Evolutionary conservation across 1,284 basidiomycete genomes (phyloP).

Genomic region (Ganoderma resinaceum): DNA sequence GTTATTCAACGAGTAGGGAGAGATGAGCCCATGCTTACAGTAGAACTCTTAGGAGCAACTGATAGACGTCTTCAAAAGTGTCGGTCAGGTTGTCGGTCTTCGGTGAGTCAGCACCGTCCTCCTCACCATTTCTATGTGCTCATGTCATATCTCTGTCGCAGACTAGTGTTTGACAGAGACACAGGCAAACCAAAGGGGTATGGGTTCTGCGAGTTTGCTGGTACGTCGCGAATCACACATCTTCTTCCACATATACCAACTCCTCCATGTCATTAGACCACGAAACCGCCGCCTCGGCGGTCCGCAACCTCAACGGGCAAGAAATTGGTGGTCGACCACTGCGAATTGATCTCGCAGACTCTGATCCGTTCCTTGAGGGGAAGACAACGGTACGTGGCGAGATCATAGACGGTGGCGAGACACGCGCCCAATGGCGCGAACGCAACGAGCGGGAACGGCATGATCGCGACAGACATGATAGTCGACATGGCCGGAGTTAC

Average conservation of each 20-base stretch:
- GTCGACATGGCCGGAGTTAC: slow-evolving; percentile 26
- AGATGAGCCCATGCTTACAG: slow-evolving; percentile 5
- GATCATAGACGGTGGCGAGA: slow-evolving; percentile 66
- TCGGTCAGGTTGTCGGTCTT: slow-evolving; percentile 88
- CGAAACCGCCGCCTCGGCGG: slow-evolving; percentile 85
- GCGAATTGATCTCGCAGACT: slow-evolving; percentile 72
- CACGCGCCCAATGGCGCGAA: slow-evolving; percentile 61
- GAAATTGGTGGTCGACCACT: slow-evolving; percentile 76
- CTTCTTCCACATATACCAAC: slow-evolving; percentile 24
- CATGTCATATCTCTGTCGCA: slow-evolving; percentile 41
- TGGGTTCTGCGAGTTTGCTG: slow-evolving; percentile 96
- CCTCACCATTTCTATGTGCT: slow-evolving; percentile 7
- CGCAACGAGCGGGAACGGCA: slow-evolving; percentile 44
- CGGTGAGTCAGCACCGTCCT: slow-evolving; percentile 53
- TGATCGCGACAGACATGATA: slow-evolving; percentile 32
- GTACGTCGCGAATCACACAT: slow-evolving; percentile 56
- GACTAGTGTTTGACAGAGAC: slow-evolving; percentile 94
- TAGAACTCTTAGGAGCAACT: slow-evolving; percentile 65
- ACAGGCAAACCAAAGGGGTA: slow-evolving; percentile 97
- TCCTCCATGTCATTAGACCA: slow-evolving; percentile 67
- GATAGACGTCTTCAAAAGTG: slow-evolving; percentile 86
- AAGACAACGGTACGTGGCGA: slow-evolving; percentile 68
- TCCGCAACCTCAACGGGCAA: slow-evolving; percentile 79
- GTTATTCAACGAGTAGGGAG: slow-evolving; percentile 27
- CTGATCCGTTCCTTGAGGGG: slow-evolving; percentile 54